Evolutionary conservation across 495 filamentous ascomycete genomes (phyloP), one percentile per base, ranked within the genome.

Genomic region (Apodospora peruviana): DNA sequence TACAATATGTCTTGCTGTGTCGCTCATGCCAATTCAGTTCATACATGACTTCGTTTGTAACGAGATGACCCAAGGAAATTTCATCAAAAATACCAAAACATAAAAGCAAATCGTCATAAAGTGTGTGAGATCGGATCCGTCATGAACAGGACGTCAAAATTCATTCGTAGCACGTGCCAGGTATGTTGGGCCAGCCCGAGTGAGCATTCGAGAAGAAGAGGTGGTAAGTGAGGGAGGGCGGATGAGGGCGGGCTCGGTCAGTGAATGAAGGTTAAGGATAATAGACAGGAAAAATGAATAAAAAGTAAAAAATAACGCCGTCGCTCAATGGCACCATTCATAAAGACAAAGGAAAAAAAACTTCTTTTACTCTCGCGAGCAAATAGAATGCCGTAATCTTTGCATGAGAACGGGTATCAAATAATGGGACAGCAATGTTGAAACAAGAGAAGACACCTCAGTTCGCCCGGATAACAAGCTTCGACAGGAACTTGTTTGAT

Each of bases 401-500:
- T 37, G 42, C 32, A 22, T 55, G 29, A 53, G 41, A 54, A 47
- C 53, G 44, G 56, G 49, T 50, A 59, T 56, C 58, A 14, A 32
- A 51, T 50, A 49, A 45, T 32, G 47, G 25, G 43, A 58, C 49
- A 53, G 14, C 7, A 40, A 60, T 37, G 41, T 27, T 53, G 39
- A 36, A 38, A 55, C 52, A 61, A 50, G 58, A 47, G 59, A 62
- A 52, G 51, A 49, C 52, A 48, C 56, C 44, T 53, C 77, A 94
- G 71, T 93, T 91, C 54, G 90, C 86, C 50, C 90, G 90, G 65
- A 96, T 94, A 64, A 95, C 90, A 57, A 96, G 80, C 67, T 91
- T 88, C 22, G 88, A 91, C 46, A 95, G 73, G 71, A 96, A 93
- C 75, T 94, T 95, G 78, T 91, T 94, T 45, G 89, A 91, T 59